Conservation (phyloP, 1,139 yeast species). For the Arxiozyma slooffiae region DNA sequence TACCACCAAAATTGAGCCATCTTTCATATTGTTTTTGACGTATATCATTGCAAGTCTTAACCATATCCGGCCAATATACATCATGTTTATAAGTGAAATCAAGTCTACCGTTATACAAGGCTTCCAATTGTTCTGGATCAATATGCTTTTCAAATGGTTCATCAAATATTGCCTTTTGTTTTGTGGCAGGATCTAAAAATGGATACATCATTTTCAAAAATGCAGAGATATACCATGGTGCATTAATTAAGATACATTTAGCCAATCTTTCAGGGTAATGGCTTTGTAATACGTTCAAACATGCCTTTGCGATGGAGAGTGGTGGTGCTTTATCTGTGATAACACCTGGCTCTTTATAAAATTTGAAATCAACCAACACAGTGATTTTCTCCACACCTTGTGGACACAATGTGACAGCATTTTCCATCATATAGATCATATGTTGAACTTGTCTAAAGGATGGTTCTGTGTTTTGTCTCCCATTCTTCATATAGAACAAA, state of each 20-base stretch:
- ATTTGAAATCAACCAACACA: constrained; percentile 77
- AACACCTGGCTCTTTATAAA: constrained; percentile 40
- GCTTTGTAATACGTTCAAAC: constrained; percentile 74
- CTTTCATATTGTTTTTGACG: constrained; percentile 44
- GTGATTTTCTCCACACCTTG: constrained; percentile 91
- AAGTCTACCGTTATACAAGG: constrained; percentile 68
- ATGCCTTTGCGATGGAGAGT: constrained; percentile 53
- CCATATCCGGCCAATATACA: constrained; percentile 68
- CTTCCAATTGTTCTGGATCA: constrained; percentile 66
- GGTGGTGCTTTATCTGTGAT: constrained; percentile 31
- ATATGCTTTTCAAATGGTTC: constrained; percentile 77
- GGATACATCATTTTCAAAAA: constrained; percentile 81
- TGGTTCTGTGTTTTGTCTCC: constrained; percentile 84
- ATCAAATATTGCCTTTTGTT: constrained; percentile 79
- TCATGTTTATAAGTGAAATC: constrained; percentile 72
- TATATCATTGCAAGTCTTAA: constrained; percentile 45
- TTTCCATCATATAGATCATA: constrained; percentile 79
- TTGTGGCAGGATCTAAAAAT: constrained; percentile 81
- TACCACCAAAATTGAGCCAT: constrained; percentile 53
- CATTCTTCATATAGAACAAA: constrained; percentile 77
- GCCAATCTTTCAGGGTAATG: constrained; percentile 92
- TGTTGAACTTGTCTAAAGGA: constrained; percentile 84
- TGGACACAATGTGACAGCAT: constrained; percentile 83
- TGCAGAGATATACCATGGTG: constrained; percentile 83
- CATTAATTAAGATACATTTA: constrained; percentile 72